Base-by-base conservation (phyloP, 2,329 filamentous ascomycete genomes). In the Davidsoniella eucalypti region DNA sequence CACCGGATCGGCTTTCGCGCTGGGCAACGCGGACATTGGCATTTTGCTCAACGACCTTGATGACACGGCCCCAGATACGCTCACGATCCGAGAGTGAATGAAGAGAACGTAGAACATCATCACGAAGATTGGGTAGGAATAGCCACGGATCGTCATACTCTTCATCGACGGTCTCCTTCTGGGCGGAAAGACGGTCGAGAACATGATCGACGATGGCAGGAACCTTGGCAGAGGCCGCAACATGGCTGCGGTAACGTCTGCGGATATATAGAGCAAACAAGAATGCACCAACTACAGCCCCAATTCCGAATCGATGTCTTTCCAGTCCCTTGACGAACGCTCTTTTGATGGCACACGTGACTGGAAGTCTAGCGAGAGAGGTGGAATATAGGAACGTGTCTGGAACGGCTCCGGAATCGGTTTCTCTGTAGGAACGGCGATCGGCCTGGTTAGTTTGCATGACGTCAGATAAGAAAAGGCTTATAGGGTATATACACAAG, bases 351-450 rank as follows among this genome's bases (percentile, higher is more conserved):
- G 84, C 77, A 68, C 86, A 95, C 70, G 69, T 63, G 82, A 95
- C 72, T 69, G 88, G 77, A 82, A 96, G 75, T 66, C 83, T 77
- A 75, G 88, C 84, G 81, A 94, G 84, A 72, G 86, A 93, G 72
- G 76, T 83, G 69, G 84, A 90, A 67, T 79, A 77, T 73, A 95
- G 77, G 65, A 69, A 69, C 71, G 71, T 68, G 65, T 64, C 63
- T 70, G 71, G 61, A 78, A 79, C 67, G 72, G 70, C 65, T 69
- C 67, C 68, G 74, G 75, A 72, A 76, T 68, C 65, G 72, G 69
- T 65, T 71, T 74, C 69, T 86, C 85, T 90, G 78, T 78, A 68
- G 80, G 71, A 64, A 76, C 69, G 70, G 75, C 67, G 69, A 75
- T 69, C 71, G 72, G 75, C 81, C 87, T 94, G 83, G 78, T 94